Percentiles rank a stretch among this genome's conserved stretches.
Evolutionary conservation across 1,139 yeast species (phyloP).

Genomic region (Hansenula sp.): DNA sequence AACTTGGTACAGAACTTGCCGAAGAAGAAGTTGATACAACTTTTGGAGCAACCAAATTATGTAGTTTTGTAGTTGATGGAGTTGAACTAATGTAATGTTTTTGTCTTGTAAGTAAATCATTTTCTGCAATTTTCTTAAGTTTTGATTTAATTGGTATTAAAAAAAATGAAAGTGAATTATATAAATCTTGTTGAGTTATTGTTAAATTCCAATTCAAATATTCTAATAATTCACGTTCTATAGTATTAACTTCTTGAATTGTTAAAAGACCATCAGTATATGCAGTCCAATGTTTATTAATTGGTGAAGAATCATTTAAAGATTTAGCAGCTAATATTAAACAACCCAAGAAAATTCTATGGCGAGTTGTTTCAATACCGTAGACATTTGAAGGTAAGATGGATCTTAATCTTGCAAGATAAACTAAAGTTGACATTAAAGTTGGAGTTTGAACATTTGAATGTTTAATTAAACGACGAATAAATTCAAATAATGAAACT

Average conservation of each 20-base stretch:
- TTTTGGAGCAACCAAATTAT: slow-evolving; percentile 11
- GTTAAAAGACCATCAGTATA: slow-evolving; percentile 82
- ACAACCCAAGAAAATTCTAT: slow-evolving; percentile 85
- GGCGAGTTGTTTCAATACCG: slow-evolving; percentile 93
- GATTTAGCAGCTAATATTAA: slow-evolving; percentile 86
- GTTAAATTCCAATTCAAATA: slow-evolving; percentile 81
- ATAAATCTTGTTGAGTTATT: slow-evolving; percentile 65
- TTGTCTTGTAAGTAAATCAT: slow-evolving; percentile 18
- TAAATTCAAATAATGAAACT: slow-evolving; percentile 54
- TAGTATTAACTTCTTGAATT: slow-evolving; percentile 78
- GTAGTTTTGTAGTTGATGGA: slow-evolving; percentile 13
- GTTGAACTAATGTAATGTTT: slow-evolving; percentile 12
- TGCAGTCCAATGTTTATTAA: slow-evolving; percentile 93
- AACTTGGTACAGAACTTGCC: slow-evolving; percentile 22
- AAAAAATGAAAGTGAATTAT: slow-evolving; percentile 68
- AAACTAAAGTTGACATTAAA: slow-evolving; percentile 84
- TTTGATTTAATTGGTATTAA: slow-evolving; percentile 60
- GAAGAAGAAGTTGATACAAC: slow-evolving; percentile 11
- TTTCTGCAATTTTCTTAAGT: slow-evolving; percentile 22
- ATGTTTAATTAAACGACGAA: slow-evolving; percentile 63
- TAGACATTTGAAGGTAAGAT: slow-evolving; percentile 83
- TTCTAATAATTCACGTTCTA: slow-evolving; percentile 81
- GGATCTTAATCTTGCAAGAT: slow-evolving; percentile 69
- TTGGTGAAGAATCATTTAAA: slow-evolving; percentile 88
- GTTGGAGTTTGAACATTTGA: slow-evolving; percentile 96